A percentile compares a stretch with the other conserved stretches of the same genome.
Conservation (phyloP, 2,329 filamentous ascomycete species). For the Verticillium nonalfalfae region DNA sequence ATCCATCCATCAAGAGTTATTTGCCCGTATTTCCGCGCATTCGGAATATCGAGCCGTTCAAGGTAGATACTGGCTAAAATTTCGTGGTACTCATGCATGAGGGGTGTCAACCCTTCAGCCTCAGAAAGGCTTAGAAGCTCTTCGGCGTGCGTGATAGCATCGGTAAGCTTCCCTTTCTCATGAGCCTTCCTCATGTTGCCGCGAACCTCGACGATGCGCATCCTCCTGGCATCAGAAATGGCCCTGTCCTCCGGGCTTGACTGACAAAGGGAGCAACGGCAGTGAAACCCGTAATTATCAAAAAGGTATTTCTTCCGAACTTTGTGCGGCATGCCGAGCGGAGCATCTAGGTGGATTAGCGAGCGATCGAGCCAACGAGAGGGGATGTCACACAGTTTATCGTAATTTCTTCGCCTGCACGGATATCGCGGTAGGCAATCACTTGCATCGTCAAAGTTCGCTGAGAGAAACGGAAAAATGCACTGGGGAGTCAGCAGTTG, state of each 20-base stretch:
- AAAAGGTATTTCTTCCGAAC: neutral
- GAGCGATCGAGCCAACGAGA: neutral
- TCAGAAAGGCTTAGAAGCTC: neutral
- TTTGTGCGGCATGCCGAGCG: slow-evolving; percentile 1
- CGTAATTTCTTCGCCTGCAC: slow-evolving; percentile 23
- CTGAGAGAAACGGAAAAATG: slow-evolving; percentile 21
- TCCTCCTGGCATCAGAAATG: neutral
- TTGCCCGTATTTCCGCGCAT: neutral
- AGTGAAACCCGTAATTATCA: neutral
- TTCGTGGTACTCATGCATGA: slow-evolving; percentile 10
- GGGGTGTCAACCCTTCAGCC: slow-evolving; percentile 6
- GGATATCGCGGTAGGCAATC: slow-evolving; percentile 22
- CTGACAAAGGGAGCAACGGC: neutral
- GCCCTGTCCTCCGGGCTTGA: neutral
- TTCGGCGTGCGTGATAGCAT: neutral
- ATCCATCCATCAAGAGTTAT: neutral
- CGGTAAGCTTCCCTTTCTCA: neutral
- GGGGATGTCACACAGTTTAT: slow-evolving; percentile 21
- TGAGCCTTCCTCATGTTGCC: neutral
- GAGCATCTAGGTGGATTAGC: neutral
- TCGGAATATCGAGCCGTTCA: neutral
- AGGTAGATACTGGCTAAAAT: neutral
- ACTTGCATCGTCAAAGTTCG: slow-evolving; percentile 21
- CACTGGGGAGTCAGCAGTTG: slow-evolving; percentile 11
- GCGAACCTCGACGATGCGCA: neutral